Percentiles rank a stretch among this genome's conserved stretches.
These are phyloP conservation scores for Hericium alpestre DNA, from an alignment of 768 basidiomycete species.

Conservation along the genomic window DNA sequence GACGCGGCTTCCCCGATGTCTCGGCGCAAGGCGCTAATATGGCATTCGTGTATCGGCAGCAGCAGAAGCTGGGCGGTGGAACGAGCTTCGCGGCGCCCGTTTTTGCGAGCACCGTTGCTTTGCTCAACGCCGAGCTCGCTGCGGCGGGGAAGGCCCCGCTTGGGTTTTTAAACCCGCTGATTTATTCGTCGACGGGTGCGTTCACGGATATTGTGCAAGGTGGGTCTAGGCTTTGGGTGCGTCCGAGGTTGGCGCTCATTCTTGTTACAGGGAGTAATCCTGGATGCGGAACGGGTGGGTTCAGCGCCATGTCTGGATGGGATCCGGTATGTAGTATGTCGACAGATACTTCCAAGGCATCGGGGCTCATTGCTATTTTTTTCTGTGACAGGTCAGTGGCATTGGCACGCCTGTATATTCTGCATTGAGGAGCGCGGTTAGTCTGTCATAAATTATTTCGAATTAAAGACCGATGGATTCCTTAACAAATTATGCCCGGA, in stretches of 20 bases:
- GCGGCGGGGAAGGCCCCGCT: constrained; percentile 15
- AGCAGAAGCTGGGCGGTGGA: constrained; percentile 16
- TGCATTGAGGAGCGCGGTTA: constrained; percentile 34
- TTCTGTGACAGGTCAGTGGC: constrained; percentile 20
- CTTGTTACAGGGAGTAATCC: constrained; percentile 10
- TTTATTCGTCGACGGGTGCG: constrained; percentile 8
- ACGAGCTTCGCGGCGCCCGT: constrained; percentile 26
- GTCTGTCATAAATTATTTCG: constrained; percentile 1
- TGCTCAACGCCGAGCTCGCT: constrained; percentile 24
- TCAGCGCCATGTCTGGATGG: constrained; percentile 20
- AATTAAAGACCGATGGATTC: too few relatives aligned
- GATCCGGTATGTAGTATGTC: constrained; percentile 17
- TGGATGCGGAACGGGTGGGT: constrained; percentile 23
- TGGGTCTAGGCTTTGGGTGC: background rate
- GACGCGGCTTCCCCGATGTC: constrained; percentile 40
- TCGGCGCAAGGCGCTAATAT: constrained; percentile 28
- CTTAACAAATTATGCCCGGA: too few relatives aligned
- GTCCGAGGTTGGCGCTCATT: background rate
- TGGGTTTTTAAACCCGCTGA: constrained; percentile 15
- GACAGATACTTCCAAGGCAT: background rate
- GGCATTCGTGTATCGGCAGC: constrained; percentile 14
- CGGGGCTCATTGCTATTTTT: background rate
- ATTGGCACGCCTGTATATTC: constrained; percentile 29
- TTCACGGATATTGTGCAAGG: background rate
- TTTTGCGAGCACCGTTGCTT: constrained; percentile 22